phyloP scores from a whole-genome alignment of 108 stramenopile species.

The Nannochloropsis oceanica region DNA sequence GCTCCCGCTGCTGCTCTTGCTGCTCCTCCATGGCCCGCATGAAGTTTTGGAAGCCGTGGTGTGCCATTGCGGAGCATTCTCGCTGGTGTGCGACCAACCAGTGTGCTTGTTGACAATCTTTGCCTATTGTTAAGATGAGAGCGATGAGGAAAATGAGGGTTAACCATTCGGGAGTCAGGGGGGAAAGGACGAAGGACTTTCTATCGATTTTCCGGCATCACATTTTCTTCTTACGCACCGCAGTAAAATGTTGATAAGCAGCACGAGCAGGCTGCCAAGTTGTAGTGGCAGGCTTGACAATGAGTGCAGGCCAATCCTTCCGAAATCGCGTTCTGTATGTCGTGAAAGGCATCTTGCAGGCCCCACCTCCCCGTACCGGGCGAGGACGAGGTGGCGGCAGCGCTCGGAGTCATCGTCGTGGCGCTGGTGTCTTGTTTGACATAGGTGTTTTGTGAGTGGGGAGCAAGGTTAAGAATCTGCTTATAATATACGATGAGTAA shows the following conservation, averaged over 20 bases:
- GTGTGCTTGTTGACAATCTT: not conserved
- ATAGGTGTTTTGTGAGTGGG: too few species aligned
- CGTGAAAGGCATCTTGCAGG: not conserved
- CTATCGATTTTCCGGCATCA: not conserved
- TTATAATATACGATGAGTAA: too few species aligned
- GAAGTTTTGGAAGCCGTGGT: not conserved
- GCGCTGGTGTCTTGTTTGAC: too few species aligned
- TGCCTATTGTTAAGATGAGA: not conserved
- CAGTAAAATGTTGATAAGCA: not conserved
- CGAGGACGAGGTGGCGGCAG: too few species aligned
- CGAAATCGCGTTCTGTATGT: not conserved
- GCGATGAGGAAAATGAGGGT: too few species aligned
- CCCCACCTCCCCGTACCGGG: too few species aligned
- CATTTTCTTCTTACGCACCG: not conserved
- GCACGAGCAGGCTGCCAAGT: not conserved
- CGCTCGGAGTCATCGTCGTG: too few species aligned
- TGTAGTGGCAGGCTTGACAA: not conserved
- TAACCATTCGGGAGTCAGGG: too few species aligned
- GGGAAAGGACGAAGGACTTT: not conserved
- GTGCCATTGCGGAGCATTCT: not conserved
- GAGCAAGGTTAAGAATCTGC: too few species aligned
- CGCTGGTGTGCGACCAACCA: not conserved
- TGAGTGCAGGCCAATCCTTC: not conserved
- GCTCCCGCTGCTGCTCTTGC: not conserved
- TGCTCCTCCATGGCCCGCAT: not conserved